A percentile compares a stretch with the other conserved stretches of the same genome.
Conservation (phyloP, 2,329 filamentous ascomycete species). For the Parafenestella ontariensis region DNA sequence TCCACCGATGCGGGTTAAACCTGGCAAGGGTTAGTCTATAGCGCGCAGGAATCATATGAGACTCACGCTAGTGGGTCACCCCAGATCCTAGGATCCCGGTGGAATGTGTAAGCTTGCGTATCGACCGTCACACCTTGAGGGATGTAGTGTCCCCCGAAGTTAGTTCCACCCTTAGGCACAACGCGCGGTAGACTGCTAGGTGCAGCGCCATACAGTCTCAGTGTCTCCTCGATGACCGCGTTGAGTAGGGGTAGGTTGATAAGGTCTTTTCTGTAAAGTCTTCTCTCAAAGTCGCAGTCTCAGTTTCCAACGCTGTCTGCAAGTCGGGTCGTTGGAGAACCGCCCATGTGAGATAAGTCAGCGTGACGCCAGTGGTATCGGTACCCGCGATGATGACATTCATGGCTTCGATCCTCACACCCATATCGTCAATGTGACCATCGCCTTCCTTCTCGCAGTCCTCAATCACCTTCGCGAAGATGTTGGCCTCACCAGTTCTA, state of each 20-base stretch:
- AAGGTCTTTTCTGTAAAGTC: constrained; percentile 41
- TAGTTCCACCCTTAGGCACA: constrained; percentile 45
- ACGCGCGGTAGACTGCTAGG: constrained; percentile 48
- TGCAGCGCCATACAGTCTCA: constrained; percentile 47
- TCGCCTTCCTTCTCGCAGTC: constrained; percentile 39
- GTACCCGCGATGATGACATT: constrained; percentile 46
- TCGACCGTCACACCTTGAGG: constrained; percentile 48
- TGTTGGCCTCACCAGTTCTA: constrained; percentile 39
- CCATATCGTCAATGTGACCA: constrained; percentile 41
- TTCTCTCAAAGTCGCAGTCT: constrained; percentile 23
- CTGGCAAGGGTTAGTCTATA: constrained; percentile 18
- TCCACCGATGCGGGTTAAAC: constrained; percentile 46
- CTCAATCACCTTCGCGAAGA: constrained; percentile 44
- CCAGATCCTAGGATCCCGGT: constrained; percentile 45
- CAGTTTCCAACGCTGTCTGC: constrained; percentile 28
- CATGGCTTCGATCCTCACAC: constrained; percentile 42
- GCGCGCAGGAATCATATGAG: background rate
- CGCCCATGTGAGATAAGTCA: constrained; percentile 47
- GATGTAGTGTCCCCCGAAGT: constrained; percentile 45
- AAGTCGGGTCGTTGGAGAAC: constrained; percentile 33
- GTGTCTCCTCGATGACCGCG: constrained; percentile 50
- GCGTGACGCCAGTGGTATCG: constrained; percentile 43
- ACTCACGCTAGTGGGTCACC: constrained; percentile 34
- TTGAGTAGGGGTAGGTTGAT: constrained; percentile 45
- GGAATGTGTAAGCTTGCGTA: constrained; percentile 51